Percentiles rank a stretch among this genome's conserved stretches.
Conservation (phyloP, 176 grass and related monocot genomes). For the Carex pumila region DNA sequence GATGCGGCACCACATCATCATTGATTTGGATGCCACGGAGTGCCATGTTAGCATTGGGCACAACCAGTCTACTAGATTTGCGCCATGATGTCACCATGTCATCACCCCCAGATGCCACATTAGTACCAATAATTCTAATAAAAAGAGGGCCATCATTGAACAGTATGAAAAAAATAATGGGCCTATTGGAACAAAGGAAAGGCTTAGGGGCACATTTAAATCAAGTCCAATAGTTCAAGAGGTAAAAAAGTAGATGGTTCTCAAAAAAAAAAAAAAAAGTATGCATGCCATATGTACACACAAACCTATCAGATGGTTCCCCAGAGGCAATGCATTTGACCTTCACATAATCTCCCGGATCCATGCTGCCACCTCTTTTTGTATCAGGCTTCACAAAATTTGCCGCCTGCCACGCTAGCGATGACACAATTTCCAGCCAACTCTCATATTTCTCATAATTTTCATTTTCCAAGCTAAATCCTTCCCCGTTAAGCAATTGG, state of each 20-base stretch:
- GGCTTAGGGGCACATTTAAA: not conserved
- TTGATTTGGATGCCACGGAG: not conserved
- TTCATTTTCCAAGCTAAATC: slow-evolving; percentile 36
- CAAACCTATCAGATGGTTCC: slow-evolving; percentile 64
- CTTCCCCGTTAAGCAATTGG: slow-evolving; percentile 72
- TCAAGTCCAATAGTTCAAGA: not conserved
- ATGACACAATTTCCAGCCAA: slow-evolving; percentile 73
- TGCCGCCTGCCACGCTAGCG: slow-evolving; percentile 71
- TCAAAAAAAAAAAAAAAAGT: not conserved
- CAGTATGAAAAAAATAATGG: not conserved
- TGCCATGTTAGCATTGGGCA: not conserved
- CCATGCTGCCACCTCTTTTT: slow-evolving; percentile 84
- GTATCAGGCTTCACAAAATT: slow-evolving; percentile 88
- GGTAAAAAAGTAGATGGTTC: not conserved
- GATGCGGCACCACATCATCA: not conserved
- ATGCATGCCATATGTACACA: not conserved
- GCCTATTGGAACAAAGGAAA: not conserved
- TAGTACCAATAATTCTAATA: not conserved
- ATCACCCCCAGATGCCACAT: not conserved
- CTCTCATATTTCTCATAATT: slow-evolving; percentile 20
- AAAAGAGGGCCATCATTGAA: not conserved
- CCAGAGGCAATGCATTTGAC: slow-evolving; percentile 86
- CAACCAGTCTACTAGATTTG: not conserved
- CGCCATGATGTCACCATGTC: not conserved
- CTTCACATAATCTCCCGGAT: slow-evolving; percentile 78